A percentile compares a stretch with the other conserved stretches of the same genome.
Conservation (phyloP, 345 rosid genomes). For the Eucalyptus shirleyi region DNA sequence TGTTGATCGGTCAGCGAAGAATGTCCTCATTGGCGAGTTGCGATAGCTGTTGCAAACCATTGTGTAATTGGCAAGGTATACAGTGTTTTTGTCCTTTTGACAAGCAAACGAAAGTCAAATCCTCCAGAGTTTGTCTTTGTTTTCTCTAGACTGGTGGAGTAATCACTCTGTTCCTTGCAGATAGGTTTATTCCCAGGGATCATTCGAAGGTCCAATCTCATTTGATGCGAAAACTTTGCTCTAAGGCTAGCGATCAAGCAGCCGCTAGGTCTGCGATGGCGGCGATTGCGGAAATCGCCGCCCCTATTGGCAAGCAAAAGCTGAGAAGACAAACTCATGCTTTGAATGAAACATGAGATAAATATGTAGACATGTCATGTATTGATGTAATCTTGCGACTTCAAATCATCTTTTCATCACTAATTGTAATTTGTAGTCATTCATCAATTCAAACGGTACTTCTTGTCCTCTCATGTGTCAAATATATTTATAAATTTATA, state of each 20-base stretch:
- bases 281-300: background rate
- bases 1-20: background rate
- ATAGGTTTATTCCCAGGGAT: background rate
- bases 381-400: background rate
- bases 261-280: background rate
- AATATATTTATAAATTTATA: background rate
- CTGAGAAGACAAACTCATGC: background rate
- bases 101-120: background rate
- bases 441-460: background rate
- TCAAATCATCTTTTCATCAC: background rate
- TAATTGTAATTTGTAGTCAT: background rate
- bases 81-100: background rate
- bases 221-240: background rate
- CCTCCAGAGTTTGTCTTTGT: background rate
- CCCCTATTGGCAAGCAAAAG: background rate
- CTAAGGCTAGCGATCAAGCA: background rate
- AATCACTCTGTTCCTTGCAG: slow-evolving; percentile 12
- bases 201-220: background rate
- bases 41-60: background rate
- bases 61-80: background rate
- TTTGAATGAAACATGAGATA: background rate
- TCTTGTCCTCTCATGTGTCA: background rate
- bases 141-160: background rate
- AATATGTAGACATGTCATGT: background rate
- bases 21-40: background rate